A percentile compares a stretch with the other conserved stretches of the same genome.
Evolutionary conservation across 78 protist species (phyloP).

Genomic region (slime mould (Dictyostelium discoideum)): dicty_2.7 NC_007090.3:1106001-1106500

Average conservation of each 20-base stretch:
- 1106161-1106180: not conserved
- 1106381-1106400: not conserved
- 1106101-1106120: not conserved
- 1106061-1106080: constrained; percentile 15
- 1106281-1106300: not conserved
- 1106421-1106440: not conserved
- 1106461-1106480: not conserved
- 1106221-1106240: not conserved
- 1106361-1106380: not conserved
- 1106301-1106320: constrained; percentile 6
- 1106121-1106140: not conserved
- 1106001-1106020: not conserved
- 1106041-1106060: not conserved
- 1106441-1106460: not conserved
- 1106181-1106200: not conserved
- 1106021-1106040: not conserved
- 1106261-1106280: constrained; percentile 33
- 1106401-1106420: not conserved
- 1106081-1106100: not conserved
- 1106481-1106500: constrained; percentile 13
- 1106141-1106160: not conserved
- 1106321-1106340: not conserved
- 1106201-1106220: not conserved
- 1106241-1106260: not conserved
- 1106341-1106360: constrained; percentile 10